These are phyloP conservation scores for Penicillium sp. DNA, from an alignment of 2,329 filamentous ascomycete genomes.

Conservation along the genomic window DNA sequence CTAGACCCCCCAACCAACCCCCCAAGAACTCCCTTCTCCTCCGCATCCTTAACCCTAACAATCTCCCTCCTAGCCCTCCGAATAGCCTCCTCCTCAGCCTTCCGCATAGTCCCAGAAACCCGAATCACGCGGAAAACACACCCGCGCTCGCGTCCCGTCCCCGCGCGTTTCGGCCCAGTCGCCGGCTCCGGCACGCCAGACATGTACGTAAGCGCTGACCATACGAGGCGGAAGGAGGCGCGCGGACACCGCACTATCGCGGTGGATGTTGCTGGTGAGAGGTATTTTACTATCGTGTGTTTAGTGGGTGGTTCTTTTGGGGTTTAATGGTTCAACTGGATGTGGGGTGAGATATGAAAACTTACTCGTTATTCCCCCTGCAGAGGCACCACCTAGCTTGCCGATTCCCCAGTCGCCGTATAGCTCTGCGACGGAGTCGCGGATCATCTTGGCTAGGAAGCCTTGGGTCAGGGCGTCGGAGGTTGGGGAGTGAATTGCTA, in stretches of 20 bases:
- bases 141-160: slow-evolving; percentile 34
- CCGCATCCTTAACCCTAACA: slow-evolving; percentile 59
- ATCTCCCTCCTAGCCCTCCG: slow-evolving; percentile 71
- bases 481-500: slow-evolving; percentile 78
- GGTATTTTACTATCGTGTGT: slow-evolving; percentile 72
- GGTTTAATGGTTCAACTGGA: not conserved
- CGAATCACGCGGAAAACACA: slow-evolving; percentile 83
- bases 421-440: slow-evolving; percentile 65
- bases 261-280: slow-evolving; percentile 87
- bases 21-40: slow-evolving; percentile 46
- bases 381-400: slow-evolving; percentile 60
- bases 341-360: not conserved
- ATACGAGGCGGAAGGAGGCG: slow-evolving; percentile 80
- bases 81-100: slow-evolving; percentile 87
- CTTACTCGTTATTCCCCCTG: slow-evolving; percentile 66
- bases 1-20: slow-evolving; percentile 27
- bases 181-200: slow-evolving; percentile 59
- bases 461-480: slow-evolving; percentile 66
- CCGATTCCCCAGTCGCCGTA: slow-evolving; percentile 84
- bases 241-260: slow-evolving; percentile 84
- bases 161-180: slow-evolving; percentile 18
- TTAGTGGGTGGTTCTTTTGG: not conserved
- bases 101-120: slow-evolving; percentile 89
- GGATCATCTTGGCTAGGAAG: slow-evolving; percentile 66
- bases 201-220: slow-evolving; percentile 84